These are phyloP conservation scores for Trichoderma sp. DNA, from an alignment of 2,329 filamentous ascomycete genomes.

Conservation along the genomic window DNA sequence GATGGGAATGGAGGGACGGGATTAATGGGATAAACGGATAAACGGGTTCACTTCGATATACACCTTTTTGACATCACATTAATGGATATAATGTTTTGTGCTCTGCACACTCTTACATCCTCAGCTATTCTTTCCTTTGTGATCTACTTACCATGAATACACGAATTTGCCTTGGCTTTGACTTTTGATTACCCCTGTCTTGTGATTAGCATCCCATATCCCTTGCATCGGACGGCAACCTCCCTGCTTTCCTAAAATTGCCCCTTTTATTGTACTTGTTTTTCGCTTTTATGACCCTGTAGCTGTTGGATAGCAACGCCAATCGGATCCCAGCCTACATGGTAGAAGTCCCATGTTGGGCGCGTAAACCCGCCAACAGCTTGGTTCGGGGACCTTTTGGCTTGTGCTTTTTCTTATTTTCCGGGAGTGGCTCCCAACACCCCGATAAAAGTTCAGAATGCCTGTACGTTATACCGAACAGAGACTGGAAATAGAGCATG, in stretches of 20 bases:
- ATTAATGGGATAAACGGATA: background rate
- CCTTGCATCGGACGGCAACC: background rate
- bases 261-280: background rate
- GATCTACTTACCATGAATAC: too few relatives aligned
- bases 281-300: background rate
- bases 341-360: background rate
- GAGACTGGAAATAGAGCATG: background rate
- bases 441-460: background rate
- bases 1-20: background rate
- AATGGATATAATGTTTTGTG: conserved; percentile 13
- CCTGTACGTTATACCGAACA: background rate
- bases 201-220: background rate
- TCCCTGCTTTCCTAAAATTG: background rate
- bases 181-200: background rate
- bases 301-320: background rate
- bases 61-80: conserved; percentile 2
- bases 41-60: conserved; percentile 11
- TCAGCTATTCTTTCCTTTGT: background rate
- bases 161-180: too few relatives aligned
- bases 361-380: background rate
- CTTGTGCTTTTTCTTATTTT: background rate
- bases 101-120: background rate
- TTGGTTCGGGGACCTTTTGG: background rate
- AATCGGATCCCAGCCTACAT: background rate
- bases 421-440: background rate